These are phyloP conservation scores for Anthracocystis panici-leucophaei DNA, from an alignment of 1,284 basidiomycete species.

Conservation along the genomic window DNA sequence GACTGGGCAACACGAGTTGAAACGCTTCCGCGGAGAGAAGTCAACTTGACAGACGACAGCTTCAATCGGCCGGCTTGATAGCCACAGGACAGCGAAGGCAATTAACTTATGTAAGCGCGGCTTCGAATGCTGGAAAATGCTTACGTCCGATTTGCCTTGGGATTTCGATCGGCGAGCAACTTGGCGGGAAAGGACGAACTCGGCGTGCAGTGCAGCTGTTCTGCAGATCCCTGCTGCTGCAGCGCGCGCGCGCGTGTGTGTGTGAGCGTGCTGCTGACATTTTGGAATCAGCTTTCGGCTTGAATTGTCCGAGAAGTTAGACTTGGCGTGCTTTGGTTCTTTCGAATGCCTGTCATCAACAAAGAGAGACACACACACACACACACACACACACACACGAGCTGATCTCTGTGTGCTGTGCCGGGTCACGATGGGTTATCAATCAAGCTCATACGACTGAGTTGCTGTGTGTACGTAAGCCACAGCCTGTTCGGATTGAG, in stretches of 20 bases:
- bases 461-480: neutral
- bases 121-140: neutral
- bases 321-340: too few relatives aligned
- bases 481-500: neutral
- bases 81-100: neutral
- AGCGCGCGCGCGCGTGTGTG: neutral
- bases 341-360: too few relatives aligned
- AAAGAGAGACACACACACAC: too few relatives aligned
- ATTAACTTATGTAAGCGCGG: conserved; percentile 3
- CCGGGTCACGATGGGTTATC: too few relatives aligned
- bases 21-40: too few relatives aligned
- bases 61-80: neutral
- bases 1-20: too few relatives aligned
- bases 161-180: conserved; percentile 11
- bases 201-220: too few relatives aligned
- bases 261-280: neutral
- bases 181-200: neutral
- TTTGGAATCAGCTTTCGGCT: too few relatives aligned
- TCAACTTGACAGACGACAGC: neutral
- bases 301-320: too few relatives aligned
- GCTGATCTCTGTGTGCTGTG: too few relatives aligned
- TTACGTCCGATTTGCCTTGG: conserved; percentile 25
- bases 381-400: too few relatives aligned
- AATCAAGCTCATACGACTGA: too few relatives aligned
- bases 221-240: neutral